phyloP scores from a whole-genome alignment of 1,284 basidiomycete species.

The Puccinia coronata region DNA sequence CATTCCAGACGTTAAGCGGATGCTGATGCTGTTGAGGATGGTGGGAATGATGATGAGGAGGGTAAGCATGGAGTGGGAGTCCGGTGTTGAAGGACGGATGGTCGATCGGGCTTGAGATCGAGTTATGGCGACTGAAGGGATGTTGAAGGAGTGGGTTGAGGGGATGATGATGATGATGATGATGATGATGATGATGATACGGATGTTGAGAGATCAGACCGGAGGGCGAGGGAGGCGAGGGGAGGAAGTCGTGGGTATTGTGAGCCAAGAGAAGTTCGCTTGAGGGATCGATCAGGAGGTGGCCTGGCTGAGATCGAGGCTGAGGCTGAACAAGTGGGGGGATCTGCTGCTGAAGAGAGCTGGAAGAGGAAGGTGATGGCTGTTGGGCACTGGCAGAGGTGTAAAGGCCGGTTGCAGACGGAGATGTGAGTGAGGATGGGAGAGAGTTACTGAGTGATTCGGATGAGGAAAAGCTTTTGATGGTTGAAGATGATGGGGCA shows the following conservation, averaged over 20 bases:
- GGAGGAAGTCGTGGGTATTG: conserved; percentile 10
- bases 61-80: not conserved
- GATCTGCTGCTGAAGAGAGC: not conserved
- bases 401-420: no score
- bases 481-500: no score
- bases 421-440: not conserved
- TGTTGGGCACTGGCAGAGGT: no score
- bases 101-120: conserved; percentile 24
- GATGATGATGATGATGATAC: no score
- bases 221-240: conserved; percentile 13
- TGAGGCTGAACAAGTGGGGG: conserved; percentile 12
- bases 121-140: not conserved
- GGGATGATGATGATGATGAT: conserved; percentile 1
- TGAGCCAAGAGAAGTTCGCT: not conserved
- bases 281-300: conserved; percentile 17
- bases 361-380: not conserved
- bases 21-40: not conserved
- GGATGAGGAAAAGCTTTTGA: no score
- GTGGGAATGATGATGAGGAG: not conserved
- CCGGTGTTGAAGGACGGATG: not conserved
- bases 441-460: not conserved
- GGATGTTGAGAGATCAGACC: not conserved
- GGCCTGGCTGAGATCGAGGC: not conserved
- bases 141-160: conserved; percentile 7
- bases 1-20: not conserved